Evolutionary conservation across 192 early-diverging fungal genomes (phyloP), one percentile per base, ranked within the genome.

Genomic region (Coemansia pectinata): DNA sequence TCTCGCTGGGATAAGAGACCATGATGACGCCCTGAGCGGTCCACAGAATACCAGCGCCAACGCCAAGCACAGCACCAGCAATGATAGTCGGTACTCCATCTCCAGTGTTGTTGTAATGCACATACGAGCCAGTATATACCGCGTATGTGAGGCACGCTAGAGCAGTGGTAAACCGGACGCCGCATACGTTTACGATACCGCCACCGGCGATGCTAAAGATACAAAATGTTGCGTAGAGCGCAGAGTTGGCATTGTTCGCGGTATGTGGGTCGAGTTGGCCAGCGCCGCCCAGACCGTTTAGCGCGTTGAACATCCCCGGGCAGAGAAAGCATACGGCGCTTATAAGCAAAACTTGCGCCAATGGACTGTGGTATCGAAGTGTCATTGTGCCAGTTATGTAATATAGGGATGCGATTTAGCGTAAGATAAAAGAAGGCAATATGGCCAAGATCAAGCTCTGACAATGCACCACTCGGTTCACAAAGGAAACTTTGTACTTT

Each of bases 261-360:
- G 87, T 87, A 11, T 70, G 79, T 8, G 86, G 78, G 66, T 81
- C 80, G 27, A 88, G 67, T 67, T 88, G 87, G 23, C 92, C 92
- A 41, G 82, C 90, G 42, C 89, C 90, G 60, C 90, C 90, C 45
- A 91, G 67, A 0, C 87, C 81, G 68, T 83, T 84, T 33, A 91
- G 78, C 17, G 90, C 89, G 52, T 92, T 92, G 57, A 90, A 93
- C 89, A 93, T 92, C 27, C 91, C 91, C 4, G 91, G 91, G 62
- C 90, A 90, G 59, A 87, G 86, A 77, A 93, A 93, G 75, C 90
- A 91, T 58, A 91, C 87, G 44, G 86, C 79, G 76, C 90, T 86
- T 61, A 91, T 80, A 21, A 92, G 85, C 29, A 89, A 73, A 31
- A 93, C 85, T 77, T 93, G 92, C 4, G 78, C 76, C 58, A 91